Conservation (phyloP, 1,139 yeast species). For the Pichia sp. region DNA sequence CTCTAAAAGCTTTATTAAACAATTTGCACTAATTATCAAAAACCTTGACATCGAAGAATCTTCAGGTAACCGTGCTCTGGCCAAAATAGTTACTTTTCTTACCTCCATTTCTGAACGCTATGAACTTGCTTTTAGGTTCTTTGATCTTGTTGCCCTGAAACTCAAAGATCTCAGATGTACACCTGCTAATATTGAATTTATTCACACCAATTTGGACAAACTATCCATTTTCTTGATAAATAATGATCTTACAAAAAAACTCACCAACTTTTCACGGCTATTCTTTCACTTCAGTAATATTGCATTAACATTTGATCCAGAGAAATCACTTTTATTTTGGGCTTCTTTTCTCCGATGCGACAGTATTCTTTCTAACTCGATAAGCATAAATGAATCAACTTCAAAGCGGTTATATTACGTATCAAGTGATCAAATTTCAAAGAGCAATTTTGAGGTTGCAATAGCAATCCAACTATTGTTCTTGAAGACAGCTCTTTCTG, state of each 20-base stretch:
- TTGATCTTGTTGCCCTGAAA: constrained; percentile 7
- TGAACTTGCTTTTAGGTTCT: neutral
- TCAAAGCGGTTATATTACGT: constrained; percentile 2
- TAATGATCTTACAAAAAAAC: constrained; percentile 16
- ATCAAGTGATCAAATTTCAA: neutral
- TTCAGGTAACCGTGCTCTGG: neutral
- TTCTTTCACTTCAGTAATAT: constrained; percentile 26
- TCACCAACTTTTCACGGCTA: constrained; percentile 28
- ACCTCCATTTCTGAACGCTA: neutral
- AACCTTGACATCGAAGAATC: neutral
- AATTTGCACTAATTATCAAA: neutral
- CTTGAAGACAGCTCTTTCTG: neutral
- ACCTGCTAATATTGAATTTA: neutral
- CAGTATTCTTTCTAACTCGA: neutral
- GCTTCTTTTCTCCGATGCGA: constrained; percentile 4
- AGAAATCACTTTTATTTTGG: constrained; percentile 7
- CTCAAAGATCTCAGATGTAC: constrained; percentile 1
- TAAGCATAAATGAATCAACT: neutral
- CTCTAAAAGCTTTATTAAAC: neutral
- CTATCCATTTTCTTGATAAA: neutral
- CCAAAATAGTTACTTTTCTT: neutral
- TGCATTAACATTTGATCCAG: constrained; percentile 8
- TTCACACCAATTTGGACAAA: neutral
- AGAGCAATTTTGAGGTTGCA: neutral
- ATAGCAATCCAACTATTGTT: neutral